A percentile compares a stretch with the other conserved stretches of the same genome.
phyloP scores from a whole-genome alignment of 2,329 filamentous ascomycete species.

The Talaromyces sp. region DNA sequence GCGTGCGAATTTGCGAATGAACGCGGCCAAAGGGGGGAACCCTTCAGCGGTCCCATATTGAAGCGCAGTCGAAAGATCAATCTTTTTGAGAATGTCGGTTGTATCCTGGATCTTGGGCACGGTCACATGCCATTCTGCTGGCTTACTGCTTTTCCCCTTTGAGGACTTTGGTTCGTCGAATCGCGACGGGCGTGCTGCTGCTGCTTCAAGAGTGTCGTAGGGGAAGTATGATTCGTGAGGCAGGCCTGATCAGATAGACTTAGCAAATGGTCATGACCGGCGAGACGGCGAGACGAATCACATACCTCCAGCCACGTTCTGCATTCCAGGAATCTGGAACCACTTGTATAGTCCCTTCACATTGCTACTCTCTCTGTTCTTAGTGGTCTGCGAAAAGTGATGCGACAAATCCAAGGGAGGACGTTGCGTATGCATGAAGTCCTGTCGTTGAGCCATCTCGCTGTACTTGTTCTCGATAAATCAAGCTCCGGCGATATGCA shows the following conservation, averaged over 20 bases:
- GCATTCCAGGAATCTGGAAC: slow-evolving; percentile 62
- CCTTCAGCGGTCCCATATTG: slow-evolving; percentile 84
- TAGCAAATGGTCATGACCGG: background rate
- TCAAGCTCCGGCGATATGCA: background rate
- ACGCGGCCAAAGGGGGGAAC: slow-evolving; percentile 72
- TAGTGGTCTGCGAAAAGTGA: slow-evolving; percentile 68
- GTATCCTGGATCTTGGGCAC: slow-evolving; percentile 66
- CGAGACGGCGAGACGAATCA: slow-evolving; percentile 2
- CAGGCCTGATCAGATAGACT: slow-evolving; percentile 54
- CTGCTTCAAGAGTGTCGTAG: slow-evolving; percentile 83
- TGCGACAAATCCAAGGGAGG: slow-evolving; percentile 72
- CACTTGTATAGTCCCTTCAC: slow-evolving; percentile 87
- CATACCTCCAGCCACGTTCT: slow-evolving; percentile 58
- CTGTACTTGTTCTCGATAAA: background rate
- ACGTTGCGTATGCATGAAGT: slow-evolving; percentile 27
- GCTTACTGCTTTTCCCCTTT: slow-evolving; percentile 33
- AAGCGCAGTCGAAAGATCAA: slow-evolving; percentile 75
- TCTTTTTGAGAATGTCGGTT: slow-evolving; percentile 61
- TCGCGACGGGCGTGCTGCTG: slow-evolving; percentile 68
- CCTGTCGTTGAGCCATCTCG: slow-evolving; percentile 1
- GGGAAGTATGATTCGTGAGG: slow-evolving; percentile 81
- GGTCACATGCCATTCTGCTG: slow-evolving; percentile 54
- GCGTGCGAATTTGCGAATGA: slow-evolving; percentile 72
- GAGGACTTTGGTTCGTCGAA: slow-evolving; percentile 58
- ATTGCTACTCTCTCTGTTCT: slow-evolving; percentile 59